Evolutionary conservation across 257 asterid species (phyloP).

Genomic region (Datura wrightii): DNA sequence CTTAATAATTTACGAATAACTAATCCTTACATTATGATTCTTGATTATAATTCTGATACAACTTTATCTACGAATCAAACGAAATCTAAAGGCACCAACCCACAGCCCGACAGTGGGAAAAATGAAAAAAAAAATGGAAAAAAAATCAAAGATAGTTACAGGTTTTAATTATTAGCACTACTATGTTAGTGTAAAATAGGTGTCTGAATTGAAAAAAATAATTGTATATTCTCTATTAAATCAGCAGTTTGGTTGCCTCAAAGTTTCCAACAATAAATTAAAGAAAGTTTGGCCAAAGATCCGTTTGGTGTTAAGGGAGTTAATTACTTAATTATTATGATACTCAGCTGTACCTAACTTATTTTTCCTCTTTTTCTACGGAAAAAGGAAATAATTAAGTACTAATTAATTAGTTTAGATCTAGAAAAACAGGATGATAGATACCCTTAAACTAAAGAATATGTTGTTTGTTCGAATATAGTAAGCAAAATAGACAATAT

Average conservation of each 20-base stretch:
- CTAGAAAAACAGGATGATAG: neutral
- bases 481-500: slow-evolving; percentile 20
- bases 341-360: neutral
- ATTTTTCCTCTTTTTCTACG: neutral
- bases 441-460: neutral
- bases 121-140: neutral
- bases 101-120: neutral
- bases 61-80: neutral
- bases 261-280: neutral
- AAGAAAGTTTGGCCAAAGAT: neutral
- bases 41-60: neutral
- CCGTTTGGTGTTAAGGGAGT: neutral
- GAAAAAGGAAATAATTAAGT: neutral
- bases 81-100: neutral
- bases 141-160: neutral
- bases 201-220: neutral
- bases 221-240: neutral
- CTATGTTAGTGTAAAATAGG: neutral
- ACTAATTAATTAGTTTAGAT: neutral
- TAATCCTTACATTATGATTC: neutral
- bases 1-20: neutral
- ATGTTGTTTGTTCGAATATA: neutral
- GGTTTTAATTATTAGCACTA: neutral
- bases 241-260: neutral
- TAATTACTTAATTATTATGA: neutral